Base-by-base conservation (phyloP, 306 rosid genomes). In the Lathyrus tuberosus region DNA sequence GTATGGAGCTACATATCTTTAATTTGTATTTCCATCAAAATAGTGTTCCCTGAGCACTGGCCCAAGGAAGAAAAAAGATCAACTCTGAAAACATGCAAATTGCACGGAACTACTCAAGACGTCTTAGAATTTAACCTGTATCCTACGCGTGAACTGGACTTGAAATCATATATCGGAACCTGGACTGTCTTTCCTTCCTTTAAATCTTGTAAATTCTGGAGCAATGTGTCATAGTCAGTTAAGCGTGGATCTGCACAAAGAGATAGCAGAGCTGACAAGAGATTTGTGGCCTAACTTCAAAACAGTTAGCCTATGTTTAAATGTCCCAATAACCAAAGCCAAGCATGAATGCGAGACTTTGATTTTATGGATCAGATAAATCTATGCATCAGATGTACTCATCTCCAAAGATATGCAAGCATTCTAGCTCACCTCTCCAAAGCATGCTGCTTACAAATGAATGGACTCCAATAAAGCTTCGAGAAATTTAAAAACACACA, bases 91-190 rank as follows among this genome's bases (percentile, higher is more conserved):
- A 73, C 67, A 76, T 58, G 72, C 58, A 67, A 77, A 79, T 58
- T 43, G 31, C 47, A 42, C 37, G 35, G 59, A 63, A 28, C 3
- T 74, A 48, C 75, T 40, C 65, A 62, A 76, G 43, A 67, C 57
- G 75, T 63, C 71, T 15, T 22, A 63, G 77, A 38, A 75, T 38
- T 15, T 47, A 75, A 94, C 99, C 99, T 91, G 95, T 86, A 89
- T 83, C 99, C 99, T 31, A 72, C 75, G 10, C 97, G 90, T 74
- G 97, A 86, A 78, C 99, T 95, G 70, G 95, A 82, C 85, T 95
- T 91, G 87, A 95, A 95, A 81, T 95, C 99, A 84, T 95, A 95
- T 60, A 95, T 74, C 6, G 99, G 99, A 83, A 95, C 92, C 82
- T 91, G 65, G 24, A 83, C 91, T 42, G 79, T 48, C 81, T 91